Percentiles rank a stretch among this genome's conserved stretches.
Evolutionary conservation across 129 eudicot species (phyloP).

Genomic region (sunflower (Helianthus annuus)): HanXRQr2.0-SUNRISE NC_035447.2:86408713-86409212

Average conservation of each 20-base stretch:
- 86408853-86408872: conserved; percentile 22
- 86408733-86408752: conserved; percentile 52
- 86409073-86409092: conserved; percentile 93
- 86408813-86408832: conserved; percentile 61
- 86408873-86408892: conserved; percentile 33
- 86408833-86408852: conserved; percentile 37
- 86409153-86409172: not conserved
- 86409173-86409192: not conserved
- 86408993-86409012: not conserved
- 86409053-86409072: conserved; percentile 60
- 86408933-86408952: conserved; percentile 97
- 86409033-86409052: conserved; percentile 10
- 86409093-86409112: conserved; percentile 99
- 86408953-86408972: conserved; percentile 47
- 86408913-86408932: conserved; percentile 65
- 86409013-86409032: conserved; percentile 8
- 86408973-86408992: conserved; percentile 17
- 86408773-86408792: conserved; percentile 36
- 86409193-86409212: too few relatives aligned
- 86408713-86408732: conserved; percentile 32
- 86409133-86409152: conserved; percentile 51
- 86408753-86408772: conserved; percentile 81
- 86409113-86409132: conserved; percentile 88
- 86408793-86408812: conserved; percentile 78
- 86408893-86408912: conserved; percentile 46